Base-by-base conservation (phyloP, 108 stramenopile species). In the Schizochytrium sp. region DNA sequence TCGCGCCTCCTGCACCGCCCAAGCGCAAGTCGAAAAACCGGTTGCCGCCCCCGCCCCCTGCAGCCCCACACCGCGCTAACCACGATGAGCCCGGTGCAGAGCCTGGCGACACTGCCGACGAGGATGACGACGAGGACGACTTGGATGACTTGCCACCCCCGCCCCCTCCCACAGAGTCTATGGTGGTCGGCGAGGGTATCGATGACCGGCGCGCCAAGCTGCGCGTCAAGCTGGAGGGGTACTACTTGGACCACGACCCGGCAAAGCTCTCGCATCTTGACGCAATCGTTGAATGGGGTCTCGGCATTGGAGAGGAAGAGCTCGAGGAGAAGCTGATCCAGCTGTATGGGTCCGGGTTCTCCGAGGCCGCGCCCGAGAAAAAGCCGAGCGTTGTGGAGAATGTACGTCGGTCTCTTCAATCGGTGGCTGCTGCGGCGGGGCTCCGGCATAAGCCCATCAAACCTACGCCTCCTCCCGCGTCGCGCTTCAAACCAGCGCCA, bases 291-390 rank as follows among this genome's bases (percentile, higher is more conserved):
- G 76, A 47, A 6, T 83, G 76, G 76, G 76, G 76, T 8, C 45
- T 83, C n/a, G 48, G 51, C 48, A 83, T 83, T 34, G 76, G 76
- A 21, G 76, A 83, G 51, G 51, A 6, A 23, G 48, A 83, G 76
- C 76, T 83, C 51, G 76, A 83, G 51, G 76, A 53, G 51, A 83
- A 83, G 51, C 76, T 83, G 16, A 83, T 83, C 48, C 76, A 83
- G 76, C n/a, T 83, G 45, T 83, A 83, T 45, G 76, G 76, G n/a
- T 83, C 45, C 4, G 76, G 76, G 43, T 83, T 83, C 51, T 83
- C 45, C 76, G 76, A 45, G 43, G 44, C 48, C 51, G 51, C 14
- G 19, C 16, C 76, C n/a, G 76, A 23, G 48, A 12, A 4, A 6
- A 83, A 83, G 76, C 14, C n/a, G 1, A 28, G 10, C 45, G 41